phyloP scores from a whole-genome alignment of 2,329 filamentous ascomycete species.

The Rasamsonia emersonii region DNA sequence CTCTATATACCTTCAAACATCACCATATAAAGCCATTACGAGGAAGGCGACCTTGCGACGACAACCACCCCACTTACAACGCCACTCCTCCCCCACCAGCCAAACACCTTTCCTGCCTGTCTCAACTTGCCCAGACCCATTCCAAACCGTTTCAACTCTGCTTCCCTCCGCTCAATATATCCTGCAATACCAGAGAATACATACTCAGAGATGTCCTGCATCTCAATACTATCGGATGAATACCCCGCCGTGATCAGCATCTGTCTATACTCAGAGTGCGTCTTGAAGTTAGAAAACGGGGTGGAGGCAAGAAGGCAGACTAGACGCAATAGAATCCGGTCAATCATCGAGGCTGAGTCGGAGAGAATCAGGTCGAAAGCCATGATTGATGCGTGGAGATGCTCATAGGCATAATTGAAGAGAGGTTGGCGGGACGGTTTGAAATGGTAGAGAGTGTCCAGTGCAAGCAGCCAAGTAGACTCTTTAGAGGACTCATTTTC shows the following conservation, averaged over 20 bases:
- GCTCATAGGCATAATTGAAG: conserved; percentile 33
- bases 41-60: too few relatives aligned
- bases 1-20: too few relatives aligned
- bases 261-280: conserved; percentile 36
- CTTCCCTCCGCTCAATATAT: conserved; percentile 35
- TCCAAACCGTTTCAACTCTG: conserved; percentile 25
- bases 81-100: conserved; percentile 34
- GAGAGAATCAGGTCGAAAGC: conserved; percentile 47
- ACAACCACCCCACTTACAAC: conserved; percentile 33
- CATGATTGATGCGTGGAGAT: conserved; percentile 43
- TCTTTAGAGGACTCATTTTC: conserved; percentile 2
- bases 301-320: conserved; percentile 42
- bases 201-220: conserved; percentile 45
- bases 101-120: conserved; percentile 27
- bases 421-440: conserved; percentile 43
- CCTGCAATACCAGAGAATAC: conserved; percentile 44
- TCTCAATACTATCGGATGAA: conserved; percentile 28
- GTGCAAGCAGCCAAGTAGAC: conserved; percentile 45
- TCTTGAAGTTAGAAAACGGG: conserved; percentile 43
- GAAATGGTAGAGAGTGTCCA: conserved; percentile 53
- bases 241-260: conserved; percentile 45
- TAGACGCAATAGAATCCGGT: conserved; percentile 30
- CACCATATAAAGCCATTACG: too few relatives aligned
- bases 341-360: conserved; percentile 13
- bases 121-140: conserved; percentile 29